phyloP scores from a whole-genome alignment of 169 alveolate genomes.

The Eimeria necatrix region DNA sequence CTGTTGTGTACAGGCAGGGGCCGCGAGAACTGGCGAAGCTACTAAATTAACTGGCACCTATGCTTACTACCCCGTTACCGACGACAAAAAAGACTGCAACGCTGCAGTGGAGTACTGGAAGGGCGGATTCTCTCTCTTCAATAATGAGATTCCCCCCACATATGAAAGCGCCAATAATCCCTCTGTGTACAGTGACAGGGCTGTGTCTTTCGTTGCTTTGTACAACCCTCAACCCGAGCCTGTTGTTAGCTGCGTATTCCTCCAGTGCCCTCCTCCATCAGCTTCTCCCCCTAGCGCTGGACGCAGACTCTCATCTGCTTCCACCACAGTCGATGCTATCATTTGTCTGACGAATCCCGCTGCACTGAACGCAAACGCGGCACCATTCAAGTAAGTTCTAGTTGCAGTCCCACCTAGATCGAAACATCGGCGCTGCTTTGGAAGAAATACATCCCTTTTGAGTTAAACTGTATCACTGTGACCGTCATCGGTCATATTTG shows the following conservation, averaged over 20 bases:
- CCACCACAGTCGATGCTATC: slow-evolving; percentile 3
- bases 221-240: slow-evolving; percentile 55
- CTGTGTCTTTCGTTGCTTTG: slow-evolving; percentile 62
- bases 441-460: too few species aligned
- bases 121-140: slow-evolving; percentile 2
- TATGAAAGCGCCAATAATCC: neutral
- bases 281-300: too few species aligned
- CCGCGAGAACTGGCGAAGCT: neutral
- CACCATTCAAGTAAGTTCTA: slow-evolving; percentile 4
- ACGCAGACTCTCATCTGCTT: neutral
- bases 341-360: slow-evolving; percentile 35
- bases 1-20: neutral
- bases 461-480: too few species aligned
- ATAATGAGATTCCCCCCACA: neutral
- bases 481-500: too few species aligned
- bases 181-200: neutral
- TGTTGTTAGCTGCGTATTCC: neutral
- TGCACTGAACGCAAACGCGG: slow-evolving; percentile 15
- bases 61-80: neutral
- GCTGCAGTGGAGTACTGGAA: slow-evolving; percentile 59
- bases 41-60: neutral
- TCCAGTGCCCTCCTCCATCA: neutral
- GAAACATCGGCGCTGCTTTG: too few species aligned
- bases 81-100: neutral
- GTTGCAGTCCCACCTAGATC: too few species aligned